phyloP scores from a whole-genome alignment of 495 filamentous ascomycete species.

The Hyphodiscus hymeniophilus region DNA sequence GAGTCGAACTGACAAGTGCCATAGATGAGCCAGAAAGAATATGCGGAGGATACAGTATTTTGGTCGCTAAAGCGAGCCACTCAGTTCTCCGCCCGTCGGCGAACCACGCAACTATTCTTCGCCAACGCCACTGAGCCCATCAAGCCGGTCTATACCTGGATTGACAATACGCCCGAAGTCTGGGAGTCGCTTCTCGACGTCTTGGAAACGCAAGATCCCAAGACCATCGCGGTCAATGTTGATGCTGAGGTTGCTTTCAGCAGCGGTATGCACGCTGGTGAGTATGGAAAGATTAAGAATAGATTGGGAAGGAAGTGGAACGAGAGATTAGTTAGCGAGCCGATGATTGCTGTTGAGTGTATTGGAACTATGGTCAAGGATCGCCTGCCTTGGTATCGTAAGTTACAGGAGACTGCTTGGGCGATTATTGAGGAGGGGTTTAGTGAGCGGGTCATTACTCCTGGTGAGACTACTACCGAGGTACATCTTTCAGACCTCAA shows the following conservation, averaged over 20 bases:
- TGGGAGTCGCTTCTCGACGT: conserved; percentile 28
- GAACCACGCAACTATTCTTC: conserved; percentile 35
- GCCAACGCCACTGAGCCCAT: conserved; percentile 21
- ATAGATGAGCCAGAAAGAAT: conserved; percentile 40
- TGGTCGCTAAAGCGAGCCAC: conserved; percentile 36
- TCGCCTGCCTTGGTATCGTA: conserved; percentile 31
- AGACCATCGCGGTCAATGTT: conserved; percentile 32
- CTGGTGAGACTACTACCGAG: conserved; percentile 32
- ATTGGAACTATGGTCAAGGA: conserved; percentile 33
- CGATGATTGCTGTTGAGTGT: conserved; percentile 36
- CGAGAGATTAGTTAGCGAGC: conserved; percentile 27
- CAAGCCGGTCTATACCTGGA: conserved; percentile 25
- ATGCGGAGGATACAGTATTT: conserved; percentile 41
- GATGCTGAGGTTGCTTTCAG: conserved; percentile 33
- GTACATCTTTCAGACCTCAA: conserved; percentile 17
- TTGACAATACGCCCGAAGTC: conserved; percentile 34
- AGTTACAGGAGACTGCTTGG: conserved; percentile 39
- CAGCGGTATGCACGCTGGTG: conserved; percentile 36
- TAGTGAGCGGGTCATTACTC: conserved; percentile 33
- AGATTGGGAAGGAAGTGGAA: conserved; percentile 30
- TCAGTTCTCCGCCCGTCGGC: conserved; percentile 36
- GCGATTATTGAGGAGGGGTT: conserved; percentile 38
- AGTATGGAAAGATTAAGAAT: conserved; percentile 25
- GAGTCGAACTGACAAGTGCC: not conserved
- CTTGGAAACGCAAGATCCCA: conserved; percentile 25